Conservation (phyloP, 352 stramenopile species). For the Pythium phragmiticola region DNA sequence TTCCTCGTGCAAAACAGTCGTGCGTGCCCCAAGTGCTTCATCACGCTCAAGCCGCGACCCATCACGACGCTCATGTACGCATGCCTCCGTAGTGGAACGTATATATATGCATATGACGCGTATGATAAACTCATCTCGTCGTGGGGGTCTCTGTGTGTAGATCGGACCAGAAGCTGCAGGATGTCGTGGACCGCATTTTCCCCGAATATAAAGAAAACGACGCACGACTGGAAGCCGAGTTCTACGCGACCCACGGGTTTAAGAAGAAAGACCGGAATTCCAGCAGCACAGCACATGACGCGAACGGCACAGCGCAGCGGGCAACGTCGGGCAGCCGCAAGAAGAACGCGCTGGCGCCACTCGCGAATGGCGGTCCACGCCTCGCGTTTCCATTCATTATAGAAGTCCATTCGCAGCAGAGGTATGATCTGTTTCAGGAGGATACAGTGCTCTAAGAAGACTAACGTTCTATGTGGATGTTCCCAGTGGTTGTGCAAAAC, state of each 20-base stretch:
- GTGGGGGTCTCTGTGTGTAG: conserved; percentile 19
- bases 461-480: background rate
- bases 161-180: conserved; percentile 70
- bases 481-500: background rate
- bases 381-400: conserved; percentile 32
- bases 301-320: background rate
- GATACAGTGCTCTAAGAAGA: background rate
- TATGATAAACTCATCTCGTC: too few species aligned
- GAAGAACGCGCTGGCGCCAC: conserved; percentile 11
- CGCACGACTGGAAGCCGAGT: conserved; percentile 43
- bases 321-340: conserved; percentile 2
- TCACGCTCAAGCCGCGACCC: conserved; percentile 49
- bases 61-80: conserved; percentile 67
- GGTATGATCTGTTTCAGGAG: background rate
- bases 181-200: conserved; percentile 76
- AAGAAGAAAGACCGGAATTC: conserved; percentile 32
- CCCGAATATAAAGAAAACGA: conserved; percentile 60
- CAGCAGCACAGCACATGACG: background rate
- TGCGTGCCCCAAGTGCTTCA: conserved; percentile 61
- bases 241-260: conserved; percentile 66
- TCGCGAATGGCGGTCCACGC: conserved; percentile 18
- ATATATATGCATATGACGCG: background rate
- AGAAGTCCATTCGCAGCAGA: conserved; percentile 39
- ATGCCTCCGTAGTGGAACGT: background rate
- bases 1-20: conserved; percentile 62